Evolutionary conservation across 257 asterid species (phyloP), one percentile per base, ranked within the genome.

Genomic region (Osmanthus fragrans): DNA sequence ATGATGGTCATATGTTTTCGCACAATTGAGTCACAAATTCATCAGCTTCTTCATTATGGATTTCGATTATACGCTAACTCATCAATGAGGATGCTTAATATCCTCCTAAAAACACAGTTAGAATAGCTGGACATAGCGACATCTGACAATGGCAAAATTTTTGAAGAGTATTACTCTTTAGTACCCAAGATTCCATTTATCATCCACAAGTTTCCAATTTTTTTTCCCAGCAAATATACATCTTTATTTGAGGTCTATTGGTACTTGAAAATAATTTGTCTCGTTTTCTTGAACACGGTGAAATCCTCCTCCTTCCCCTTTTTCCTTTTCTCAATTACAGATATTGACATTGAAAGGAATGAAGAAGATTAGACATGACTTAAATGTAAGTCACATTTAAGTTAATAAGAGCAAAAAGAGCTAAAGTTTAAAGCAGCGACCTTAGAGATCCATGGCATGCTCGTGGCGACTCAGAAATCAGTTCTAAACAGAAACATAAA

Each of bases 71-170:
- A n/a, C 12, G 25, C 65, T 56, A 56, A 56, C 65, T 56, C 65
- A 56, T 19, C 65, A n/a, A 56, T 56, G 27, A 56, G 65, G 65
- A 56, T n/a, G 65, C 65, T 56, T 56, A 56, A 56, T 56, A 56
- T 5, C 11, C 65, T 56, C 65, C 12, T 56, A 56, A 56, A 15
- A 56, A n/a, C 65, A n/a, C 25, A 56, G n/a, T 51, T 54, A 19
- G 64, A 18, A n/a, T 54, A 7, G 64, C 65, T 56, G 65, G 27
- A 56, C 0, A 18, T 56, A 19, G 65, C 27, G 27, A 19, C 21
- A 18, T 18, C 25, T 56, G 65, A 12, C 9, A 56, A 9, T 56
- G 65, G 65, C 27, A 19, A 56, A 56, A 21, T 1, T 13, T 2
- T 56, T 56, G 27, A n/a, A 56, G 29, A 56, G 65, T n/a, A n/a